A percentile compares a stretch with the other conserved stretches of the same genome.
Evolutionary conservation across 2,329 filamentous ascomycete species (phyloP).

Genomic region (Cladophialophora chaetospira): DNA sequence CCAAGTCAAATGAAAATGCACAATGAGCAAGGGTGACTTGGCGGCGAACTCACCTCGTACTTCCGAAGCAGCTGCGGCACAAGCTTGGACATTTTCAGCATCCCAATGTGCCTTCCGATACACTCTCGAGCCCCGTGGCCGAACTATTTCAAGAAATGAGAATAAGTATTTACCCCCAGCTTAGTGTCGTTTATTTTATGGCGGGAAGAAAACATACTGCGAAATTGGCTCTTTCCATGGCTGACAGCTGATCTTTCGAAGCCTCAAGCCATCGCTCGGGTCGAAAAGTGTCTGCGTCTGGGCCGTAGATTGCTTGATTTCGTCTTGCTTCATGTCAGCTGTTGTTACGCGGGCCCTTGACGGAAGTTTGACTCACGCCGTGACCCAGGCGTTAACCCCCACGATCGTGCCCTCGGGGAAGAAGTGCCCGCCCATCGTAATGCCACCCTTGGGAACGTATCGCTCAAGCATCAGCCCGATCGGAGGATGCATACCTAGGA

Average conservation of each 20-base stretch:
- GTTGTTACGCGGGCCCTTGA: not conserved
- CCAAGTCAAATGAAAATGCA: not conserved
- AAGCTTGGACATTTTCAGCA: slow-evolving; percentile 35
- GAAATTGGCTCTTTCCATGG: slow-evolving; percentile 48
- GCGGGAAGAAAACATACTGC: not conserved
- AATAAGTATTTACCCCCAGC: not conserved
- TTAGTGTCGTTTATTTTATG: not conserved
- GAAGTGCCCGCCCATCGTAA: slow-evolving; percentile 22
- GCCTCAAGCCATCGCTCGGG: slow-evolving; percentile 72
- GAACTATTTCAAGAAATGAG: slow-evolving; percentile 39
- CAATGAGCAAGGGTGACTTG: not conserved
- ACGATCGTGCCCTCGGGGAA: slow-evolving; percentile 27
- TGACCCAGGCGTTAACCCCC: slow-evolving; percentile 29
- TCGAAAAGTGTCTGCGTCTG: slow-evolving; percentile 64
- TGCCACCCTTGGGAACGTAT: slow-evolving; percentile 30
- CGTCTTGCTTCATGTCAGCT: slow-evolving; percentile 5
- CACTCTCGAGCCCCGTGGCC: slow-evolving; percentile 53
- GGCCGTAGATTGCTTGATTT: slow-evolving; percentile 42
- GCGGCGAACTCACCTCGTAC: slow-evolving; percentile 17
- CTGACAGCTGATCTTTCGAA: slow-evolving; percentile 42
- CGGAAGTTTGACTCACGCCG: slow-evolving; percentile 9
- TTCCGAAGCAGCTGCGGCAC: slow-evolving; percentile 29
- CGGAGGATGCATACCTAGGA: slow-evolving; percentile 30
- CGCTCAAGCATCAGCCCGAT: slow-evolving; percentile 35
- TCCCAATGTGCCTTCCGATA: slow-evolving; percentile 33